These are phyloP conservation scores for Berberis thunbergii DNA, from an alignment of 164 flowering plant species.

Conservation along the genomic window DNA sequence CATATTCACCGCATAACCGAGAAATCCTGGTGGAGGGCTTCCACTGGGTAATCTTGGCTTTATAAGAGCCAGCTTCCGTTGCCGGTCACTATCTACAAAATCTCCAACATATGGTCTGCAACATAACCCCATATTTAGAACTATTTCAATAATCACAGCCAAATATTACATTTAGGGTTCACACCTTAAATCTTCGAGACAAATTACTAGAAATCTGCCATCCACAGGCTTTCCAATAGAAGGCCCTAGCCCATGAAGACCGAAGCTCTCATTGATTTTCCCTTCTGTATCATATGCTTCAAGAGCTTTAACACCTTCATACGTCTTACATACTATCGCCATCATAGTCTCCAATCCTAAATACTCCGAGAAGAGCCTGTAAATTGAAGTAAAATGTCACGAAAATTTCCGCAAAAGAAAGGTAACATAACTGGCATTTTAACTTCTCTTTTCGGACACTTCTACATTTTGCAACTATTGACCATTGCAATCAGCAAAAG, in stretches of 20 bases:
- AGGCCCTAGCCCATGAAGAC: constrained; percentile 27
- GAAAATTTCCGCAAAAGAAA: background rate
- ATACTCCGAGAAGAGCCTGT: constrained; percentile 53
- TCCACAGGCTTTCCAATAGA: constrained; percentile 20
- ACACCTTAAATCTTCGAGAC: constrained; percentile 58
- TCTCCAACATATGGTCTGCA: constrained; percentile 42
- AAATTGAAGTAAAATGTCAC: constrained; percentile 2
- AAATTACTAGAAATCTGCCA: constrained; percentile 40
- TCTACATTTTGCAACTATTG: no score
- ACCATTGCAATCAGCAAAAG: no score
- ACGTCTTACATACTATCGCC: constrained; percentile 50
- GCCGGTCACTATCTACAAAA: constrained; percentile 17
- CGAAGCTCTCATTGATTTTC: constrained; percentile 11
- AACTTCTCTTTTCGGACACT: background rate
- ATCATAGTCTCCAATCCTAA: constrained; percentile 64
- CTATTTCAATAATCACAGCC: background rate
- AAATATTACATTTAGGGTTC: background rate
- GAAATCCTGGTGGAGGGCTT: constrained; percentile 32
- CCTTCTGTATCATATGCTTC: constrained; percentile 27
- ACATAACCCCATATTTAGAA: background rate
- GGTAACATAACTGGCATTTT: no score
- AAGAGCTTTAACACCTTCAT: constrained; percentile 26
- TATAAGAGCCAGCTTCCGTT: constrained; percentile 30
- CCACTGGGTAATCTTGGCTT: constrained; percentile 35
- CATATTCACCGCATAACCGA: constrained; percentile 69